Percentiles rank a stretch among this genome's conserved stretches.
Conservation (phyloP, 2,329 filamentous ascomycete species). For the Colletotrichum destructivum region DNA sequence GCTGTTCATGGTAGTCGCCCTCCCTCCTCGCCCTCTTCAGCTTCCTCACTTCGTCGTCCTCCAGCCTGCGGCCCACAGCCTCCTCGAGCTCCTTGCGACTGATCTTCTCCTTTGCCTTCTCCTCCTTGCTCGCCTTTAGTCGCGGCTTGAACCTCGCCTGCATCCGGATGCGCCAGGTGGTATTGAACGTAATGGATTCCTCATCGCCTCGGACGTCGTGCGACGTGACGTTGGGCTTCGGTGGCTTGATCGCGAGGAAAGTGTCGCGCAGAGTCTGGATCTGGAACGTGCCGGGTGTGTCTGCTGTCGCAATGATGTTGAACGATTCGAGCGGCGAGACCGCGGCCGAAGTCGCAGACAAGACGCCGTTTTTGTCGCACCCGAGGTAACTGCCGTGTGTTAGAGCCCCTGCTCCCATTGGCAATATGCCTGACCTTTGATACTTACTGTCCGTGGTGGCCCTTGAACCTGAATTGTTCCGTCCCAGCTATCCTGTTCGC, state of each 20-base stretch:
- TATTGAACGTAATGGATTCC: conserved; percentile 76
- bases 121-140: conserved; percentile 84
- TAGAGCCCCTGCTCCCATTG: background rate
- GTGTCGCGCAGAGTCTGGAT: conserved; percentile 81
- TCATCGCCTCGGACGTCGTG: conserved; percentile 85
- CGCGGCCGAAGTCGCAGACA: conserved; percentile 84
- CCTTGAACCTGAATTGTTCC: conserved; percentile 88
- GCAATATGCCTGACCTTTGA: background rate
- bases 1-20: conserved; percentile 89
- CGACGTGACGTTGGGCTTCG: conserved; percentile 61
- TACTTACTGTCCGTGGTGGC: conserved; percentile 84
- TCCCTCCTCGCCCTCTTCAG: conserved; percentile 88
- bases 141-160: conserved; percentile 94
- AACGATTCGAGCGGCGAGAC: conserved; percentile 90
- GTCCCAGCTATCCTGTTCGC: conserved; percentile 87
- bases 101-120: conserved; percentile 88
- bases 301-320: conserved; percentile 73
- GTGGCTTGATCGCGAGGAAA: conserved; percentile 76
- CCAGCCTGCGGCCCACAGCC: conserved; percentile 80
- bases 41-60: conserved; percentile 88
- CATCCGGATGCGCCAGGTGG: conserved; percentile 88
- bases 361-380: conserved; percentile 85
- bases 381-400: conserved; percentile 77
- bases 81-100: conserved; percentile 88
- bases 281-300: conserved; percentile 80